phyloP scores from a whole-genome alignment of 2,329 filamentous ascomycete genomes.

The Cordyceps farinosa region DNA sequence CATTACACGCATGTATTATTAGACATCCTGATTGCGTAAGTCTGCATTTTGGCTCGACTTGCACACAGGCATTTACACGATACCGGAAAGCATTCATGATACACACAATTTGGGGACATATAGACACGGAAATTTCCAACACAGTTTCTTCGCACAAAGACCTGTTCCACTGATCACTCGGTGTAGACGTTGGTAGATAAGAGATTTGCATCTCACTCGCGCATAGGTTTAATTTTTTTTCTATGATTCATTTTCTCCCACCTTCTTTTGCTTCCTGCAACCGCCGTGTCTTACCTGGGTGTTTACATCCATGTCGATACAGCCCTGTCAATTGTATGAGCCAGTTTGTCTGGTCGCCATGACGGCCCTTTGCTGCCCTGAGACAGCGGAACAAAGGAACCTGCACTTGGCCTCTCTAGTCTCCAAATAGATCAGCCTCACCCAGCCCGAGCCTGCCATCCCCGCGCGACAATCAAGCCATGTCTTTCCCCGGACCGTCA shows the following conservation, averaged over 20 bases:
- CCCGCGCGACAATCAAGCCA: conserved; percentile 5
- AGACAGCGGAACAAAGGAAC: not conserved
- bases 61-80: conserved; percentile 5
- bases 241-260: not conserved
- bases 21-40: not conserved
- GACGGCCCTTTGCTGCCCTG: not conserved
- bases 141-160: conserved; percentile 11
- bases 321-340: not conserved
- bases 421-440: not conserved
- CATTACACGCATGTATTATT: conserved; percentile 18
- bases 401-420: not conserved
- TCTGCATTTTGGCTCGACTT: not conserved
- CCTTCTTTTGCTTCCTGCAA: not conserved
- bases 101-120: conserved; percentile 13
- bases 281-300: not conserved
- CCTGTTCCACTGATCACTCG: conserved; percentile 17
- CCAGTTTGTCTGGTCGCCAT: not conserved
- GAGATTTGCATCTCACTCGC: not conserved
- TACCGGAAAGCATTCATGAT: conserved; percentile 16
- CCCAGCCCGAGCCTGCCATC: not conserved
- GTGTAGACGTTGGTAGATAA: conserved; percentile 15
- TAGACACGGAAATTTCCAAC: conserved; percentile 17
- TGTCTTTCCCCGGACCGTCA: conserved; percentile 6
- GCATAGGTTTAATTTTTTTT: not conserved
- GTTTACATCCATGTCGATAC: not conserved